phyloP scores from a whole-genome alignment of 345 rosid species.

The Acer saccharum region DNA sequence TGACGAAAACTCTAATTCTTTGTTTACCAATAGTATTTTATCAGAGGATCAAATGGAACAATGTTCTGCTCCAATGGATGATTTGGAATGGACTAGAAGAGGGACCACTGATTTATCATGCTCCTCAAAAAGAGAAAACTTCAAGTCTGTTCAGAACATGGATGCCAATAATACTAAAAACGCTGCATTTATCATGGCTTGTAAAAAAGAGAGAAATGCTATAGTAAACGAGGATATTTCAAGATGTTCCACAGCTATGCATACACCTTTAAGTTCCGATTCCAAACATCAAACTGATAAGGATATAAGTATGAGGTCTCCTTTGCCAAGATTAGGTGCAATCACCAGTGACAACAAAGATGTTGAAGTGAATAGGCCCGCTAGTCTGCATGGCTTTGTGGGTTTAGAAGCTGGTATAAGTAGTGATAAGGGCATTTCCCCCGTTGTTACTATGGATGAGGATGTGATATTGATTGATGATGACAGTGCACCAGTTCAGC shows the following conservation, averaged over 20 bases:
- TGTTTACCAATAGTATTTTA: constrained; percentile 19
- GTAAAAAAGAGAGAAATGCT: constrained; percentile 13
- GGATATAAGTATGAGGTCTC: constrained; percentile 18
- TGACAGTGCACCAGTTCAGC: constrained; percentile 24
- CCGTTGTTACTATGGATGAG: constrained; percentile 29
- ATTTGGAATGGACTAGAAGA: constrained; percentile 33
- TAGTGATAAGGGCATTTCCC: constrained; percentile 21
- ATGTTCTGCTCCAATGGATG: constrained; percentile 23
- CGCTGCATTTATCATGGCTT: not conserved
- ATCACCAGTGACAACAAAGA: constrained; percentile 18
- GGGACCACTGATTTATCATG: constrained; percentile 24
- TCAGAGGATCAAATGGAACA: constrained; percentile 27
- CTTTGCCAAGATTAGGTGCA: constrained; percentile 19
- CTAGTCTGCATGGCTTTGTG: constrained; percentile 1
- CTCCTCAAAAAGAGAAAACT: constrained; percentile 14
- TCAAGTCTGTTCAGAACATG: constrained; percentile 9
- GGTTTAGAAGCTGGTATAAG: constrained; percentile 21
- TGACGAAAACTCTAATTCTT: constrained; percentile 24
- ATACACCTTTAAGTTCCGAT: constrained; percentile 27
- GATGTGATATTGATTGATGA: constrained; percentile 31
- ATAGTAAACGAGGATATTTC: constrained; percentile 24
- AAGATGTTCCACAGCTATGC: constrained; percentile 23
- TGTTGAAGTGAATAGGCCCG: constrained; percentile 5
- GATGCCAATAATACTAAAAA: constrained; percentile 17
- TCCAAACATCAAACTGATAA: constrained; percentile 22